Conservation (phyloP, 495 filamentous ascomycete species). For the Venustampulla echinocandica region DNA sequence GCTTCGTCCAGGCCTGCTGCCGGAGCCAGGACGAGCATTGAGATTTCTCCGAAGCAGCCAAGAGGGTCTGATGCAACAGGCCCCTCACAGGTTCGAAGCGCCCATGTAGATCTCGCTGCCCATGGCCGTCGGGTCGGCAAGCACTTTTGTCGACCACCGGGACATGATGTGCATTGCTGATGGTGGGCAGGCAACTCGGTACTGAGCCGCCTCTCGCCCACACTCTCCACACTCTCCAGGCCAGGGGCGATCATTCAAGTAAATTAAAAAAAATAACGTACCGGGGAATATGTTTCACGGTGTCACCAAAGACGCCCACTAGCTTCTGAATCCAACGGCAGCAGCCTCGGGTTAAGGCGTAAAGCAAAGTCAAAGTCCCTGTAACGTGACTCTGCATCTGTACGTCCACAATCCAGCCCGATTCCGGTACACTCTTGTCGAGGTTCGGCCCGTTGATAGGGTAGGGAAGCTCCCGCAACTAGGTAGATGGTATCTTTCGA, state of each 20-base stretch:
- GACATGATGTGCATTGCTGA: conserved; percentile 22
- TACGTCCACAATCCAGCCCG: conserved; percentile 13
- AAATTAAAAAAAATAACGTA: conserved; percentile 25
- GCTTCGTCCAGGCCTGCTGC: neutral
- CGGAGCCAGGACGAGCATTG: neutral
- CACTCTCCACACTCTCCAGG: neutral
- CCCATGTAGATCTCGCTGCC: conserved; percentile 4
- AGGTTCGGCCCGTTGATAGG: conserved; percentile 19
- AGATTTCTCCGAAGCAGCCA: conserved; percentile 8
- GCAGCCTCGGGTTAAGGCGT: conserved; percentile 17
- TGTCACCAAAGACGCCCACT: neutral
- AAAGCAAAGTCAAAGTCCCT: conserved; percentile 13
- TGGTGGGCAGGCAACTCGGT: conserved; percentile 17
- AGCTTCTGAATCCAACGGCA: conserved; percentile 1
- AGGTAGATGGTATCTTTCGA: conserved; percentile 1
- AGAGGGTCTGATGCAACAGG: neutral
- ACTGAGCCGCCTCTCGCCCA: conserved; percentile 17
- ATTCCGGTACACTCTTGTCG: conserved; percentile 16
- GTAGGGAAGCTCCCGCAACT: neutral
- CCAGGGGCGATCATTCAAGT: conserved; percentile 12
- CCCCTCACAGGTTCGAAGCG: neutral
- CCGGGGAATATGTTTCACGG: conserved; percentile 14
- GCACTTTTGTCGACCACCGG: conserved; percentile 16
- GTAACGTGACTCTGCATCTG: conserved; percentile 19
- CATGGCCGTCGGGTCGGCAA: conserved; percentile 9